These are phyloP conservation scores for Triticum turgidum DNA, from an alignment of 176 grass and related monocot genomes.

Conservation along the genomic window DNA sequence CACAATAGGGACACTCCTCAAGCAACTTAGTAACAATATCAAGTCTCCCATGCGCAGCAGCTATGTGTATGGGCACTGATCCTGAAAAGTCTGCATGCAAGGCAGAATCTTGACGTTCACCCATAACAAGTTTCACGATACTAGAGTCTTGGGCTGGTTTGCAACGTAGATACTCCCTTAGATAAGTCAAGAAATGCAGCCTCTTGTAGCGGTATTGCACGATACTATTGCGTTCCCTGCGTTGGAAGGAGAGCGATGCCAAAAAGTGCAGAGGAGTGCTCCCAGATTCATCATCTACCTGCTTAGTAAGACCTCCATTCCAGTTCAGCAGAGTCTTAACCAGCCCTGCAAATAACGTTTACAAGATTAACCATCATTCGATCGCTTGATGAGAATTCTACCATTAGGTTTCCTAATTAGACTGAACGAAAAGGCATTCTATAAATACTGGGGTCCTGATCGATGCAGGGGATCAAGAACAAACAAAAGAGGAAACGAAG, in stretches of 20 bases:
- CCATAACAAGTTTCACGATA: neutral
- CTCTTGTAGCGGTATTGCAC: too few species aligned
- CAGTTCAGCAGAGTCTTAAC: too few species aligned
- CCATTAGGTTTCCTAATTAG: too few species aligned
- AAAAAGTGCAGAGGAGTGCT: slow-evolving; percentile 1
- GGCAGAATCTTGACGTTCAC: neutral
- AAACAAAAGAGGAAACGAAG: neutral
- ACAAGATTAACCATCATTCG: too few species aligned
- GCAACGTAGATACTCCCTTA: too few species aligned
- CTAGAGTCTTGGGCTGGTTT: neutral
- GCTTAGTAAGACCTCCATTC: neutral
- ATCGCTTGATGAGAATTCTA: too few species aligned
- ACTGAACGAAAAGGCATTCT: too few species aligned
- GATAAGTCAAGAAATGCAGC: too few species aligned
- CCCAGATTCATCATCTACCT: neutral
- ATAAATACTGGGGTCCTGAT: too few species aligned
- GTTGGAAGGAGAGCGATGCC: neutral
- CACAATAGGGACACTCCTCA: neutral
- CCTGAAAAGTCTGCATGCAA: neutral
- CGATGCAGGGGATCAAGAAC: neutral
- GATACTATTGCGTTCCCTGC: neutral
- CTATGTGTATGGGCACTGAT: neutral
- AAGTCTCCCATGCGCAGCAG: neutral
- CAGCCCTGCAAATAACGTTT: too few species aligned
- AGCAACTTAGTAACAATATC: neutral